Base-by-base conservation (phyloP, 352 stramenopile genomes). In the Globisporangium barbulae region DNA sequence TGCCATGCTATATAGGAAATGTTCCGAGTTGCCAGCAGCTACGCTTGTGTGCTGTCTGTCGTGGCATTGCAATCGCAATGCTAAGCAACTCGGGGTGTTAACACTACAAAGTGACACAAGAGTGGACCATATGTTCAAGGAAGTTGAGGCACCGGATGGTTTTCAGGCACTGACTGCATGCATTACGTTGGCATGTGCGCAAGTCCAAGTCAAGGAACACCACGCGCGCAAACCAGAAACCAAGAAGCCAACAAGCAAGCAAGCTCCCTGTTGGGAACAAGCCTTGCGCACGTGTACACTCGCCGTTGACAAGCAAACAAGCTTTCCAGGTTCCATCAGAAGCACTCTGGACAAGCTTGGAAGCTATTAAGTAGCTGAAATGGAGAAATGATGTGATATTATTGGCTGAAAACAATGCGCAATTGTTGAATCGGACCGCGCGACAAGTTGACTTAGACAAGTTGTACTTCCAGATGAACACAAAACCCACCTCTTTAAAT, bases 11-110 rank as follows among this genome's bases (percentile, higher is more conserved):
- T 13, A 28, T 30, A 13, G 3, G 50, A 56, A 56, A 19, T 56
- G 50, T 56, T 56, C 50, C 50, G 17, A 42, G 50, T 7, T 19
- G 17, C 50, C 50, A 56, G 50, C 30, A 56, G 50, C 19, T 41
- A 28, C 10, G 28, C n/a, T 5, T 2, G 25, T 28, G 2, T 28
- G 25, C 25, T 28, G 25, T n/a, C 4, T 8, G 17, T 41, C 50
- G 50, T 19, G 12, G n/a, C 28, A 41, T 56, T 56, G 30, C 17
- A 10, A 13, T 56, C 41, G 30, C 17, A 10, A 13, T 22, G 42
- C 19, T 28, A 0, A 25, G 42, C 42, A 25, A 49, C n/a, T 22
- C 19, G 42, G 5, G 42, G n/a, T 49, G 42, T 49, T 53, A 31
- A 53, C 48, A n/a, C 25, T n/a, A n/a, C 22, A 13, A 53, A 53